Base-by-base conservation (phyloP, 2,329 filamentous ascomycete species). In the Sporothrix protearum region DNA sequence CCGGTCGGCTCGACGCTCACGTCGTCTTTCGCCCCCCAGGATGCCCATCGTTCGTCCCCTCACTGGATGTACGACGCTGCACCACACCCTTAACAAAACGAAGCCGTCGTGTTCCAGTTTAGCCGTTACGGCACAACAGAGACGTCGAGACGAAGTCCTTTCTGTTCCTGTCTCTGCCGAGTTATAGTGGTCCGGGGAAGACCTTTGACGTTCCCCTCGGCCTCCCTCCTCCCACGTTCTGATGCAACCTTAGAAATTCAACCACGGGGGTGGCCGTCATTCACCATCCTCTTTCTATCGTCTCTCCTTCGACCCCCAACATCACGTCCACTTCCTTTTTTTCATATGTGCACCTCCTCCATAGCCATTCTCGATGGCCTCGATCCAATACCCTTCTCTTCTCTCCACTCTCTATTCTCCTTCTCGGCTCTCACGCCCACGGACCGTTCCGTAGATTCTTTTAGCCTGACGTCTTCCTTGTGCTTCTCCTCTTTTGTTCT, bases 361-460 rank as follows among this genome's bases (percentile, higher is more conserved):
- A 22, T 36, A 63, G 10, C n/a, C n/a, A 12, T 10, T 9, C n/a
- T 42, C 9, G 36, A 63, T 63, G 36, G 12, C 39, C 59, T 63
- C 33, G 9, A 19, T 42, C 33, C 36, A 16, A 22, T 63, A 16
- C 25, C 22, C 14, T 10, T 51, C 49, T 14, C 22, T 42, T 45
- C 59, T 45, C 36, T 45, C 36, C 55, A 39, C 55, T 36, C 16
- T 59, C 3, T 59, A 22, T 12, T 2, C 28, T 12, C 14, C 53
- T 16, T 10, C 53, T 30, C 53, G 8, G 53, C 19, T 39, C n/a
- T 63, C n/a, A 63, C n/a, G n/a, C 36, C 22, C 59, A 64, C 59
- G 59, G 59, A 64, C 59, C 59, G 59, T 28, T 45, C 59, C 59
- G 59, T 64, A 8, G 59, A 28, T 45, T 64, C 45, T 45, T 25